A percentile compares a stretch with the other conserved stretches of the same genome.
Evolutionary conservation across 805 yeast genomes (phyloP).

Genomic region (Saturnispora serradocipensis): DNA sequence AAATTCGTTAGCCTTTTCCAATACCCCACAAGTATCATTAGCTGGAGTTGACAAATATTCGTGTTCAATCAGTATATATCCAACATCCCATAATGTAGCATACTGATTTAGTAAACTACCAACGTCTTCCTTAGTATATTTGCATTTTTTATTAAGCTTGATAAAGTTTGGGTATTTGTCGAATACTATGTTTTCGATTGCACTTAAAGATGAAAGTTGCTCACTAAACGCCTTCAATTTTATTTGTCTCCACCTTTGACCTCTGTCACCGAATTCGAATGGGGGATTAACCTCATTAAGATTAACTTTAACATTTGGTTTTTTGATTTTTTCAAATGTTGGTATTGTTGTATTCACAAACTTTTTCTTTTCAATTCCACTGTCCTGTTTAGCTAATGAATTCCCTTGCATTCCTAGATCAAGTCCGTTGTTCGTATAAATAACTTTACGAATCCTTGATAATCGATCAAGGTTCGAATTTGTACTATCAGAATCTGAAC

Average conservation of each 20-base stretch:
- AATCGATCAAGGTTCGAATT: not conserved
- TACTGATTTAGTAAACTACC: constrained; percentile 11
- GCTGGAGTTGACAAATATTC: not conserved
- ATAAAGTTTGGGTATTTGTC: constrained; percentile 16
- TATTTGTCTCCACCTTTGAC: constrained; percentile 32
- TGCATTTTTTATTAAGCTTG: not conserved
- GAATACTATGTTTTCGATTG: not conserved
- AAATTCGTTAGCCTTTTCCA: not conserved
- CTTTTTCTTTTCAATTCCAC: not conserved
- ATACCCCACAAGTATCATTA: not conserved
- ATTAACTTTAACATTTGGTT: not conserved
- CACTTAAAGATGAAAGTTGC: not conserved
- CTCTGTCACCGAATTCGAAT: constrained; percentile 31
- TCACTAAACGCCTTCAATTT: constrained; percentile 21
- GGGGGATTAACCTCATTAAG: not conserved
- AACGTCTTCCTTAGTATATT: constrained; percentile 15
- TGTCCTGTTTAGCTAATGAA: not conserved
- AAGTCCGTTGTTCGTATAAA: constrained; percentile 9
- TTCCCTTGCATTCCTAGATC: constrained; percentile 7
- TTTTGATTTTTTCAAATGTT: not conserved
- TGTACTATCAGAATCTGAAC: not conserved
- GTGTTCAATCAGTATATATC: not conserved
- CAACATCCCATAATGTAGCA: constrained; percentile 14
- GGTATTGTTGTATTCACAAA: constrained; percentile 2
- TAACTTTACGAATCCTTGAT: constrained; percentile 4